phyloP scores from a whole-genome alignment of 2,329 filamentous ascomycete genomes.

The Alternaria infectoria region DNA sequence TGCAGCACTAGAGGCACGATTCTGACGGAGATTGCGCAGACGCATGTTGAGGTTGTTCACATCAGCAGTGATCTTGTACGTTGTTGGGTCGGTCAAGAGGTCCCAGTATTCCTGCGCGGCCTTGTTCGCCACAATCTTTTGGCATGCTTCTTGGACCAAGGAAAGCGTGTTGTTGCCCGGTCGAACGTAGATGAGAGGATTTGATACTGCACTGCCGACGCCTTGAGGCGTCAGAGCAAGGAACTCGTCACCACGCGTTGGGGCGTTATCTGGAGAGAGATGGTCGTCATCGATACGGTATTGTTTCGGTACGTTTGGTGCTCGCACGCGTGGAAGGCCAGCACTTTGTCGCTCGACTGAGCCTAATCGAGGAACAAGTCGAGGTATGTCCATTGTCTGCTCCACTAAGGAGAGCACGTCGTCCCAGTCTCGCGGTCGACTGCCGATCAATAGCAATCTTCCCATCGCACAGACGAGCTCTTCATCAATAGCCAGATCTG shows the following conservation, averaged over 20 bases:
- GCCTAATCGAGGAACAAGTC: slow-evolving; percentile 53
- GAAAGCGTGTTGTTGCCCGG: slow-evolving; percentile 68
- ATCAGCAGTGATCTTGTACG: slow-evolving; percentile 73
- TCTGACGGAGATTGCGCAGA: slow-evolving; percentile 69
- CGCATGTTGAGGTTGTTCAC: slow-evolving; percentile 71
- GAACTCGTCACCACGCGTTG: slow-evolving; percentile 41
- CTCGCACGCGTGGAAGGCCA: slow-evolving; percentile 44
- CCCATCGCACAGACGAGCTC: slow-evolving; percentile 82
- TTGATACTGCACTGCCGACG: slow-evolving; percentile 33
- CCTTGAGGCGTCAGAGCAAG: slow-evolving; percentile 29
- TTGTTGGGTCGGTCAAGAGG: slow-evolving; percentile 62
- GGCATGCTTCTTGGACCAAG: slow-evolving; percentile 70
- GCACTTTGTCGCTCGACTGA: slow-evolving; percentile 32
- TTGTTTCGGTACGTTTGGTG: slow-evolving; percentile 36
- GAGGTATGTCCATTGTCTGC: slow-evolving; percentile 79
- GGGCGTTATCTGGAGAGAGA: slow-evolving; percentile 25
- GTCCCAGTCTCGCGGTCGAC: slow-evolving; percentile 66
- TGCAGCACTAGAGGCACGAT: slow-evolving; percentile 68
- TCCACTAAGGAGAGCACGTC: slow-evolving; percentile 78
- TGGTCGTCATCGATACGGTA: slow-evolving; percentile 39
- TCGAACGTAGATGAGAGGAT: slow-evolving; percentile 50
- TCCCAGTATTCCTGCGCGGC: slow-evolving; percentile 81
- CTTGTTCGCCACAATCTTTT: slow-evolving; percentile 64
- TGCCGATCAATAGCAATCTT: slow-evolving; percentile 71
- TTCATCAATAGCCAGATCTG: slow-evolving; percentile 76